These are phyloP conservation scores for Penicillium taxi DNA, from an alignment of 495 filamentous ascomycete genomes.

Conservation along the genomic window DNA sequence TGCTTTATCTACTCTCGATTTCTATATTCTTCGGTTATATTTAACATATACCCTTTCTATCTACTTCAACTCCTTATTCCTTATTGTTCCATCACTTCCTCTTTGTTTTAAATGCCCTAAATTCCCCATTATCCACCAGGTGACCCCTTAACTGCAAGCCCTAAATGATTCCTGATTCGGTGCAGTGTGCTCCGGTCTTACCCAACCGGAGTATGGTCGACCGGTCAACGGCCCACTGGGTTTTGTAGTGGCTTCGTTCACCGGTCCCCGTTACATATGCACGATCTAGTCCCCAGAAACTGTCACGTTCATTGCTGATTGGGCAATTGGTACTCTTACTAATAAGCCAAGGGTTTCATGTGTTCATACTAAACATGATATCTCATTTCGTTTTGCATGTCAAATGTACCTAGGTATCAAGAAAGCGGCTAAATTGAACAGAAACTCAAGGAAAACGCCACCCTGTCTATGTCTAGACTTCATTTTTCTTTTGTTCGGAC, in stretches of 20 bases:
- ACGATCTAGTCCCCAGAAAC: constrained; percentile 9
- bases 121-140: not conserved
- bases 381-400: constrained; percentile 7
- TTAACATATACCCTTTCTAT: not conserved
- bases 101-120: too few relatives aligned
- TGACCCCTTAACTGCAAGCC: not conserved
- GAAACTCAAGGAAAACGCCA: constrained; percentile 2
- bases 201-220: constrained; percentile 22
- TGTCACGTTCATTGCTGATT: too few relatives aligned
- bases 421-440: too few relatives aligned
- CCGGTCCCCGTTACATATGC: constrained; percentile 24
- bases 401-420: not conserved
- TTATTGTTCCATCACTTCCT: too few relatives aligned
- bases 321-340: too few relatives aligned
- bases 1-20: constrained; percentile 2
- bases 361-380: not conserved
- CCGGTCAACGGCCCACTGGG: constrained; percentile 26
- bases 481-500: too few relatives aligned
- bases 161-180: constrained; percentile 14
- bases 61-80: too few relatives aligned
- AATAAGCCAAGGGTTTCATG: too few relatives aligned
- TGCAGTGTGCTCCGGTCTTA: constrained; percentile 35
- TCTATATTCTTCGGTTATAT: not conserved
- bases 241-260: constrained; percentile 14
- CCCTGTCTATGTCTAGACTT: not conserved